Conservation (phyloP, 441 rosid genomes). For the Erodium trifolium region DNA sequence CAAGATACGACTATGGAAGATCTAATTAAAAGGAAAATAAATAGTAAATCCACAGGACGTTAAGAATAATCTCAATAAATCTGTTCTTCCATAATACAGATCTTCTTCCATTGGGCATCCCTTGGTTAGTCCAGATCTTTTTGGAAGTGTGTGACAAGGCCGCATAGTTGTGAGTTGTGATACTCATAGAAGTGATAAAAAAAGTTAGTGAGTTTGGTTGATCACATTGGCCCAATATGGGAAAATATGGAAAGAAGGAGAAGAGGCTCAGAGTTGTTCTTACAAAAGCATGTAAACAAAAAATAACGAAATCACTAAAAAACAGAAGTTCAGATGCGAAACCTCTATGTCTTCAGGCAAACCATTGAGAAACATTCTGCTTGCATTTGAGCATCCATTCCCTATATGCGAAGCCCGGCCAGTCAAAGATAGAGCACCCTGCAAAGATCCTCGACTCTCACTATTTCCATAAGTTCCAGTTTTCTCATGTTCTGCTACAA, state of each 20-base stretch:
- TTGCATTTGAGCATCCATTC: constrained; percentile 18
- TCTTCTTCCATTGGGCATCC: constrained; percentile 1
- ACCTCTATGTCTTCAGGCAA: constrained; percentile 37
- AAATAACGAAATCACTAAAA: background rate
- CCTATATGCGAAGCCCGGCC: constrained; percentile 29
- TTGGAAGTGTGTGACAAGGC: background rate
- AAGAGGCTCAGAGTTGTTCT: background rate
- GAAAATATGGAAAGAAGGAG: background rate
- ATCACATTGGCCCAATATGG: constrained; percentile 18
- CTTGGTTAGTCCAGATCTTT: background rate
- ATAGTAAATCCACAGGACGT: constrained; percentile 3
- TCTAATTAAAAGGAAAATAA: constrained; percentile 9
- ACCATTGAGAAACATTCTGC: constrained; percentile 21
- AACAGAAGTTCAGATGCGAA: constrained; percentile 28
- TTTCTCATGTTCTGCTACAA: constrained; percentile 34
- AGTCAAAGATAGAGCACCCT: constrained; percentile 39
- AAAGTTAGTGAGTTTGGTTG: background rate
- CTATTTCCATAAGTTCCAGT: constrained; percentile 37
- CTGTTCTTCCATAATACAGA: background rate
- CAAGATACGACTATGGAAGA: constrained; percentile 10
- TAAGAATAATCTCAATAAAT: constrained; percentile 13
- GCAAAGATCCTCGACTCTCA: constrained; percentile 29
- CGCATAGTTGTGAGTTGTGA: background rate
- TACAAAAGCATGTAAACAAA: background rate
- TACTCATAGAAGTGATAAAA: constrained; percentile 9